Evolutionary conservation across 805 yeast genomes (phyloP).

Genomic region (Candida yuanshanica): DNA sequence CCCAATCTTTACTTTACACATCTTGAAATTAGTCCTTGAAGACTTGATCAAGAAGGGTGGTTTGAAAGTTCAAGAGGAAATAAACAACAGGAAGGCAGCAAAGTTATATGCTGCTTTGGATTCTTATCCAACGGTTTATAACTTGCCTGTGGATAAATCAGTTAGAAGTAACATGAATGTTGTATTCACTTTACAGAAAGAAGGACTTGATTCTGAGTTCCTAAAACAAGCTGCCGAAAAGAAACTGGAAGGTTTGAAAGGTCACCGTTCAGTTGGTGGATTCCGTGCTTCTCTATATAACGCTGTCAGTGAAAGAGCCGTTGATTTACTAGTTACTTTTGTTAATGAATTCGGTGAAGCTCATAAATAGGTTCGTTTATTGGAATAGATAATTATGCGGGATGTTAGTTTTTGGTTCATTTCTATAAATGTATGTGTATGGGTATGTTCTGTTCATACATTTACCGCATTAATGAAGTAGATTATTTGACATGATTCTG

Average conservation of each 20-base stretch:
- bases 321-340: slow-evolving; percentile 5
- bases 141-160: slow-evolving; percentile 54
- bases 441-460: neutral
- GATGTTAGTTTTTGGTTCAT: neutral
- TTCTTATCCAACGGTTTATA: slow-evolving; percentile 53
- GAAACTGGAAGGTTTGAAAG: slow-evolving; percentile 44
- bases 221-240: slow-evolving; percentile 55
- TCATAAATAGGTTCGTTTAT: slow-evolving; percentile 15
- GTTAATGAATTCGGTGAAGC: slow-evolving; percentile 34
- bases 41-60: slow-evolving; percentile 69
- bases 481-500: slow-evolving; percentile 57
- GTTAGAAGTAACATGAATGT: slow-evolving; percentile 88
- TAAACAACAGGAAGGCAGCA: slow-evolving; percentile 56
- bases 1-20: slow-evolving; percentile 87
- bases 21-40: slow-evolving; percentile 72
- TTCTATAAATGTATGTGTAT: neutral
- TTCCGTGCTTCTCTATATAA: slow-evolving; percentile 8
- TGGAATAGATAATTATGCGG: neutral
- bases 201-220: slow-evolving; percentile 64
- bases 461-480: slow-evolving; percentile 43
- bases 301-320: slow-evolving; percentile 7
- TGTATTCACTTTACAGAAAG: slow-evolving; percentile 70
- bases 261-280: slow-evolving; percentile 11
- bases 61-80: slow-evolving; percentile 52
- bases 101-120: slow-evolving; percentile 62